These are phyloP conservation scores for Gigaspora rosea DNA, from an alignment of 192 early-diverging fungal species.

Conservation along the genomic window DNA sequence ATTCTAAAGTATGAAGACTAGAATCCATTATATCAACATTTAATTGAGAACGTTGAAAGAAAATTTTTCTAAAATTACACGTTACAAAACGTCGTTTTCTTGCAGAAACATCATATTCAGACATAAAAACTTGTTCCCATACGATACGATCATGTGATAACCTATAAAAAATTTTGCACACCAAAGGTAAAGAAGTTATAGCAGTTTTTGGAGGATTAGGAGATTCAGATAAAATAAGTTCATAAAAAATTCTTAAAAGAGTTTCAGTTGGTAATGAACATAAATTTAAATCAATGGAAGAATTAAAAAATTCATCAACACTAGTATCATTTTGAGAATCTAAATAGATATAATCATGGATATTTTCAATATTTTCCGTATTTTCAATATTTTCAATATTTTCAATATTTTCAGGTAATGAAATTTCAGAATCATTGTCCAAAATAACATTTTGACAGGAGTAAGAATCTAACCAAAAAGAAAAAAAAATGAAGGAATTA, in stretches of 20 bases:
- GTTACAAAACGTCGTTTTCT: slow-evolving; percentile 10
- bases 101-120: slow-evolving; percentile 5
- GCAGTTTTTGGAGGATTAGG: slow-evolving; percentile 15
- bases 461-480: no score
- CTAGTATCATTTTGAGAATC: no score
- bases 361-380: no score
- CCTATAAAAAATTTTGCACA: background rate
- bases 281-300: background rate
- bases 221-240: slow-evolving; percentile 7
- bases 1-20: background rate
- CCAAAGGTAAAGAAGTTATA: slow-evolving; percentile 11
- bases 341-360: no score
- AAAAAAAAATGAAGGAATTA: no score
- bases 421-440: no score
- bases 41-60: background rate
- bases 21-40: slow-evolving; percentile 4
- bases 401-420: no score
- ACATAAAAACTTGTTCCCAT: slow-evolving; percentile 9
- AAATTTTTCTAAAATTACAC: slow-evolving; percentile 29
- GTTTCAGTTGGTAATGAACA: slow-evolving; percentile 17
- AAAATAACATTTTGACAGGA: no score
- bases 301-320: no score
- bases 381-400: no score
- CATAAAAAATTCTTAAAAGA: slow-evolving; percentile 17
- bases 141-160: slow-evolving; percentile 7